Percentiles rank a stretch among this genome's conserved stretches.
Evolutionary conservation across 148 eudicot genomes (phyloP).

Genomic region (Silene uniflora): DNA sequence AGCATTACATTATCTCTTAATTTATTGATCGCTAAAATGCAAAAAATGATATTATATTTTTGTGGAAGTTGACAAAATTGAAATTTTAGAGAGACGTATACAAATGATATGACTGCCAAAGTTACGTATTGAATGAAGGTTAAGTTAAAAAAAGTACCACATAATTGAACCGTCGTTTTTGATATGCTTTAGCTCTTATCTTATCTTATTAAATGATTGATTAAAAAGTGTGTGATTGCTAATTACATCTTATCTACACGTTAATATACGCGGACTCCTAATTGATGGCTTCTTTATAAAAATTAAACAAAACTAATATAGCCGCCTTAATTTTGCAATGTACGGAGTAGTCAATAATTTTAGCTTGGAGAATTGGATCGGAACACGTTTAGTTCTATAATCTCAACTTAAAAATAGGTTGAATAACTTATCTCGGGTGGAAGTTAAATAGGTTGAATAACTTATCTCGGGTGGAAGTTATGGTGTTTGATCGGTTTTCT

Average conservation of each 20-base stretch:
- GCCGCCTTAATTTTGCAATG: background rate
- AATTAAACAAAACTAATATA: background rate
- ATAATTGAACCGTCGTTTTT: background rate
- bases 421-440: no score
- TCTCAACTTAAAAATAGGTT: background rate
- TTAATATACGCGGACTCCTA: background rate
- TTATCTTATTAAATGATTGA: background rate
- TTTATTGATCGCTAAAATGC: no score
- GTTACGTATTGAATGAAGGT: background rate
- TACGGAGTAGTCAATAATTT: background rate
- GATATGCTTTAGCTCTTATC: conserved; percentile 14
- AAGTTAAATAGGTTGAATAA: no score
- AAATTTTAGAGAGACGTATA: conserved; percentile 6
- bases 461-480: no score
- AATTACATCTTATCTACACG: background rate
- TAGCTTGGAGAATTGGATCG: background rate
- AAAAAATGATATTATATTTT: no score
- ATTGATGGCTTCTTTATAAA: background rate
- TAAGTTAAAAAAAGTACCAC: background rate
- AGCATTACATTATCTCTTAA: no score
- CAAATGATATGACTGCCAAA: background rate
- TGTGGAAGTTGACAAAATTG: background rate
- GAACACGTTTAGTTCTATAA: background rate
- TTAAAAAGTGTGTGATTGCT: background rate
- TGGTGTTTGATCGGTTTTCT: no score